Percentiles rank a stretch among this genome's conserved stretches.
phyloP scores from a whole-genome alignment of 768 basidiomycete species.

The Collybia nuda region DNA sequence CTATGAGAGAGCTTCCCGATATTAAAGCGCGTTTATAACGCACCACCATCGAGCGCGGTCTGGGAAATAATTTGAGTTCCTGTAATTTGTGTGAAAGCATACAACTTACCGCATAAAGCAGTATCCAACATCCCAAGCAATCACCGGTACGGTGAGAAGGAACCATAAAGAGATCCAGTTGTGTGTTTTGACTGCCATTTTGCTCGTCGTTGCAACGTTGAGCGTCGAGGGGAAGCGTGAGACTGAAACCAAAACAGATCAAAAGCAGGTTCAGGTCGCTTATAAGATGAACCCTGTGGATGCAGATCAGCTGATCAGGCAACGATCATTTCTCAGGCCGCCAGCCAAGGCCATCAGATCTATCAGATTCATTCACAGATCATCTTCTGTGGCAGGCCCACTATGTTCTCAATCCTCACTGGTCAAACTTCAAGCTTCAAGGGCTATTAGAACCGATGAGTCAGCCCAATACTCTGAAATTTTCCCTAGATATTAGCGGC shows the following conservation, averaged over 20 bases:
- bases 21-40: not conserved
- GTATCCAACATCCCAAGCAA: constrained; percentile 81
- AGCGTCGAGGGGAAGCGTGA: constrained; percentile 6
- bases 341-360: too few relatives aligned
- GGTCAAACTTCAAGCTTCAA: too few relatives aligned
- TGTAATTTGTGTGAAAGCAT: not conserved
- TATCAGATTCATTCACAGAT: too few relatives aligned
- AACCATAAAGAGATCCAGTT: constrained; percentile 72
- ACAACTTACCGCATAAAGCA: constrained; percentile 71
- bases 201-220: constrained; percentile 5
- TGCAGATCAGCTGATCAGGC: too few relatives aligned
- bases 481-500: too few relatives aligned
- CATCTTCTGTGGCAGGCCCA: too few relatives aligned
- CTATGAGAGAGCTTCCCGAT: not conserved
- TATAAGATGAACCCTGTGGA: not conserved
- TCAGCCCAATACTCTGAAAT: too few relatives aligned
- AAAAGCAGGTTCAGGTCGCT: not conserved
- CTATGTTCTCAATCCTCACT: too few relatives aligned
- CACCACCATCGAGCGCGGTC: constrained; percentile 79
- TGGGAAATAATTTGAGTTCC: constrained; percentile 20
- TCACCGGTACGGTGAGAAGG: constrained; percentile 57
- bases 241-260: not conserved
- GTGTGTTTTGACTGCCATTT: constrained; percentile 51
- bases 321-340: too few relatives aligned
- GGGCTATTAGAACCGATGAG: too few relatives aligned